These are phyloP conservation scores for Rhizoclosmatium sp. DNA, from an alignment of 192 early-diverging fungal genomes.

Conservation along the genomic window DNA sequence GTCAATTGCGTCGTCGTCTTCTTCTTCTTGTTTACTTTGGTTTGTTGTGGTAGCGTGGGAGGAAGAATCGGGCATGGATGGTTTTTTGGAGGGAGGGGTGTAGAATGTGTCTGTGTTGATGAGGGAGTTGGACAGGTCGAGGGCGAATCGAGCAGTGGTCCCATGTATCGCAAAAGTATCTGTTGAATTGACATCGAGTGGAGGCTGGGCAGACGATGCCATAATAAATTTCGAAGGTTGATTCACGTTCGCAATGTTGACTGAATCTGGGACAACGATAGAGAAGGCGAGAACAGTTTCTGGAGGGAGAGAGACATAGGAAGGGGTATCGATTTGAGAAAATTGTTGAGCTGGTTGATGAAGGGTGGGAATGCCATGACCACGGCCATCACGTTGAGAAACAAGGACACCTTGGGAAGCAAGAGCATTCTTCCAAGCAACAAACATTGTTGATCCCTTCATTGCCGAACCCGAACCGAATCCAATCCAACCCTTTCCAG, in stretches of 20 bases:
- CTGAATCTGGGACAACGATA: background rate
- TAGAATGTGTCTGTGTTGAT: background rate
- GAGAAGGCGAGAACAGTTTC: slow-evolving; percentile 9
- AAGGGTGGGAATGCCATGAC: background rate
- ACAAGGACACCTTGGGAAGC: slow-evolving; percentile 33
- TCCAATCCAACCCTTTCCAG: slow-evolving; percentile 7
- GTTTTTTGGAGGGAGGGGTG: background rate
- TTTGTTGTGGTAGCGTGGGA: background rate
- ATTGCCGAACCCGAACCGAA: slow-evolving; percentile 26
- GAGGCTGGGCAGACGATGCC: slow-evolving; percentile 8
- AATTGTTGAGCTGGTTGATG: background rate
- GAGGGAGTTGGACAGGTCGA: slow-evolving; percentile 22
- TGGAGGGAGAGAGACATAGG: slow-evolving; percentile 2
- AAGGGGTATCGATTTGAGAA: slow-evolving; percentile 20
- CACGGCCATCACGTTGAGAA: slow-evolving; percentile 28
- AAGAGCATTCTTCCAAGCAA: slow-evolving; percentile 38
- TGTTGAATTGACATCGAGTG: background rate
- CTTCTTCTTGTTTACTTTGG: background rate
- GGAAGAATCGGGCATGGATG: background rate
- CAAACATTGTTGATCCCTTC: slow-evolving; percentile 28
- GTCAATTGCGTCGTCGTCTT: slow-evolving; percentile 2
- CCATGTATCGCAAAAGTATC: slow-evolving; percentile 18
- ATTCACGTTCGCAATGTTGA: slow-evolving; percentile 1
- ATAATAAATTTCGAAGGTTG: slow-evolving; percentile 37
- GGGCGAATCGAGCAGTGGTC: slow-evolving; percentile 6